Percentiles rank a stretch among this genome's conserved stretches.
These are phyloP conservation scores for Neurospora discreta DNA, from an alignment of 495 filamentous ascomycete genomes.

Conservation along the genomic window DNA sequence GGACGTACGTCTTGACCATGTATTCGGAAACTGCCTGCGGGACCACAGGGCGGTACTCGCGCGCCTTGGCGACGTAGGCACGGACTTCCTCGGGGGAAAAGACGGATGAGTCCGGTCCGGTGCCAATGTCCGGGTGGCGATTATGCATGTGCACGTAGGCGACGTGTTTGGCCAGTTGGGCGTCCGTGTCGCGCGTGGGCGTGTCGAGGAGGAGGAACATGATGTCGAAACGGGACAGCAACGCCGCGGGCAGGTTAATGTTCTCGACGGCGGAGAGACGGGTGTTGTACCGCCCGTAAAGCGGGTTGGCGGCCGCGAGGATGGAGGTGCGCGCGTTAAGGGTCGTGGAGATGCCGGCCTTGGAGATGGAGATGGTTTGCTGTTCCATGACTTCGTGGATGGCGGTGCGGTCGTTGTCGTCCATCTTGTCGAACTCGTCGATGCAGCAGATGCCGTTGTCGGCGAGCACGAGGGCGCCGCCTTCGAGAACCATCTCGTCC, in stretches of 20 bases:
- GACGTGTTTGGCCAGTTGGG: slow-evolving; percentile 90
- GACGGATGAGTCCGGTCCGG: slow-evolving; percentile 41
- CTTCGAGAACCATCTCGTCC: slow-evolving; percentile 97
- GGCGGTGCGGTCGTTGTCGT: slow-evolving; percentile 87
- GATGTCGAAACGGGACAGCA: slow-evolving; percentile 93
- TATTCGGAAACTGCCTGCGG: slow-evolving; percentile 81
- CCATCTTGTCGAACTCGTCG: slow-evolving; percentile 99
- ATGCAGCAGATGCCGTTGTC: slow-evolving; percentile 99
- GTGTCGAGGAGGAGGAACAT: slow-evolving; percentile 95
- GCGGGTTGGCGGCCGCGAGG: slow-evolving; percentile 92
- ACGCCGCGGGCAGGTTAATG: slow-evolving; percentile 92
- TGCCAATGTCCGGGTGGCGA: slow-evolving; percentile 69
- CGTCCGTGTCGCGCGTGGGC: slow-evolving; percentile 75
- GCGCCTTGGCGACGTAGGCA: slow-evolving; percentile 87
- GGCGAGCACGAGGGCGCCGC: slow-evolving; percentile 87
- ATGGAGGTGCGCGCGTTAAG: slow-evolving; percentile 95
- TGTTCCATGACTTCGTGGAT: slow-evolving; percentile 99
- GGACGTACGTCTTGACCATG: slow-evolving; percentile 90
- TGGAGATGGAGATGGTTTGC: slow-evolving; percentile 97
- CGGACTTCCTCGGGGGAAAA: slow-evolving; percentile 88
- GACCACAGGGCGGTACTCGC: slow-evolving; percentile 75
- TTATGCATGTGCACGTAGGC: slow-evolving; percentile 97
- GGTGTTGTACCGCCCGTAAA: slow-evolving; percentile 97
- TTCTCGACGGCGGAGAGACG: slow-evolving; percentile 94
- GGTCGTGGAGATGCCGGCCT: slow-evolving; percentile 92